Conservation (phyloP, 2,329 filamentous ascomycete genomes). For the Huntiella moniliformis region DNA sequence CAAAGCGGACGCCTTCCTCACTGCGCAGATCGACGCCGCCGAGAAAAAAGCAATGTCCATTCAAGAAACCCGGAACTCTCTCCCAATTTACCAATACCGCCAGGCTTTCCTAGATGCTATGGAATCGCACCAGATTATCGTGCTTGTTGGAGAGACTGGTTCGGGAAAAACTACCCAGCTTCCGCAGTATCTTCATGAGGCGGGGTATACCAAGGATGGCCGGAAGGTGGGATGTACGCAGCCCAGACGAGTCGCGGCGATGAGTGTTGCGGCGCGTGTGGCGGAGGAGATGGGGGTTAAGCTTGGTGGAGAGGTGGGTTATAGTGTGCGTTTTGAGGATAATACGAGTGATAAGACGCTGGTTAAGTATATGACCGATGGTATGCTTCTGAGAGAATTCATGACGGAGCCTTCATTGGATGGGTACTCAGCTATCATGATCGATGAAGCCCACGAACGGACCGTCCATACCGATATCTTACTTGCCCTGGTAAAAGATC, state of each 20-base stretch:
- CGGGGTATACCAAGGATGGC: conserved; percentile 68
- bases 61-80: conserved; percentile 72
- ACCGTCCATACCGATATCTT: conserved; percentile 83
- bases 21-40: conserved; percentile 69
- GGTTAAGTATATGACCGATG: conserved; percentile 93
- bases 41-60: conserved; percentile 79
- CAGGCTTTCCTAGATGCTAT: conserved; percentile 75
- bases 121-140: conserved; percentile 67
- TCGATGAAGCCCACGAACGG: conserved; percentile 92
- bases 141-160: conserved; percentile 88
- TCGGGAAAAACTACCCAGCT: conserved; percentile 92
- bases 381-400: conserved; percentile 80
- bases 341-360: conserved; percentile 78
- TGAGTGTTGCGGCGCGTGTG: conserved; percentile 93
- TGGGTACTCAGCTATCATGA: conserved; percentile 77
- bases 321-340: conserved; percentile 88
- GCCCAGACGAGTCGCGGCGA: conserved; percentile 83
- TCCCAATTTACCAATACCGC: conserved; percentile 79
- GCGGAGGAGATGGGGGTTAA: conserved; percentile 85
- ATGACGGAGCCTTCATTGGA: conserved; percentile 72
- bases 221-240: conserved; percentile 86
- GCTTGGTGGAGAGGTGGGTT: conserved; percentile 81
- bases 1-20: conserved; percentile 60
- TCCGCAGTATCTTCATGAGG: conserved; percentile 83
- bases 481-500: conserved; percentile 72